Conservation (phyloP, 306 rosid species). For the Glycine latifolia region DNA sequence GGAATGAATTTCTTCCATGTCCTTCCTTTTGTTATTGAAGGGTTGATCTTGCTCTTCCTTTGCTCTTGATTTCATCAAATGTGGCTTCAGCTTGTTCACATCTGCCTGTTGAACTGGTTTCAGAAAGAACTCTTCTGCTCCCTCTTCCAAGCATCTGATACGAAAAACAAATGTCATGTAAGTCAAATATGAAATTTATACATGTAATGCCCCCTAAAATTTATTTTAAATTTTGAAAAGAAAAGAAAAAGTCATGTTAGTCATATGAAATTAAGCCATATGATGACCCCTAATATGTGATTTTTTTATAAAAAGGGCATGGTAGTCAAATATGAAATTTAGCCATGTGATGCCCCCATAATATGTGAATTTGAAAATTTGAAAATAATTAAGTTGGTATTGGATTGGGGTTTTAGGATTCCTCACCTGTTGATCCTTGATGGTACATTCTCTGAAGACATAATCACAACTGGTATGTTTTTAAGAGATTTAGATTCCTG, state of each 20-base stretch:
- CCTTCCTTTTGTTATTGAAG: conserved; percentile 50
- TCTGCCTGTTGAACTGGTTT: conserved; percentile 87
- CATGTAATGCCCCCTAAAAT: not conserved
- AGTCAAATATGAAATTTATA: conserved; percentile 24
- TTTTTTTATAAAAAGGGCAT: not conserved
- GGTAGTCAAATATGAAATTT: conserved; percentile 36
- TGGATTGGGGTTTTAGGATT: not conserved
- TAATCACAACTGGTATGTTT: conserved; percentile 92
- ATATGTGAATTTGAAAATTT: not conserved
- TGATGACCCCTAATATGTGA: not conserved
- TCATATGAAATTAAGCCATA: conserved; percentile 32
- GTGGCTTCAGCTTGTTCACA: conserved; percentile 80
- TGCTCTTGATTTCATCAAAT: conserved; percentile 63
- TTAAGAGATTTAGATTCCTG: conserved; percentile 86
- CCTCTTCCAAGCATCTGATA: conserved; percentile 89
- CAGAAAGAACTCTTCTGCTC: conserved; percentile 87
- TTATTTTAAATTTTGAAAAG: no score
- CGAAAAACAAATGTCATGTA: not conserved
- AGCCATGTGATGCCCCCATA: not conserved
- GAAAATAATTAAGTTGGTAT: conserved; percentile 22
- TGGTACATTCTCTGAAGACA: conserved; percentile 94
- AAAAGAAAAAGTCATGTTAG: not conserved
- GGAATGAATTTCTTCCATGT: conserved; percentile 50
- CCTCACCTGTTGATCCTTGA: conserved; percentile 83
- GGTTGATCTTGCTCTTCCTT: conserved; percentile 54